phyloP scores from a whole-genome alignment of 495 filamentous ascomycete genomes.

The Lentithecium fluviatile region DNA sequence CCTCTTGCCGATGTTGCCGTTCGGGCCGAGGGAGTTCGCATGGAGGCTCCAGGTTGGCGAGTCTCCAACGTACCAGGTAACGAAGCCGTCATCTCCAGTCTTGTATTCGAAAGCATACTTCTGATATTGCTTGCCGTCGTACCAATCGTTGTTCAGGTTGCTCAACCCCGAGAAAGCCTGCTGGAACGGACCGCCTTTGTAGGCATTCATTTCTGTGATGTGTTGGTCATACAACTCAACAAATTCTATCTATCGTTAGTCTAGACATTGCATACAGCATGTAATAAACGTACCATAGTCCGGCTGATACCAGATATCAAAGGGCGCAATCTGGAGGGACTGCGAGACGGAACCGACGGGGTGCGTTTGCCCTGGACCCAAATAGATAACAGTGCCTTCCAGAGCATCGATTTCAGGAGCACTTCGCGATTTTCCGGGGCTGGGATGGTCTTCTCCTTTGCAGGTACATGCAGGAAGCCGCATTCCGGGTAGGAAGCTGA shows the following conservation, averaged over 20 bases:
- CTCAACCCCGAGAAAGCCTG: constrained; percentile 71
- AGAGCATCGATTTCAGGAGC: constrained; percentile 77
- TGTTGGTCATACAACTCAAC: constrained; percentile 60
- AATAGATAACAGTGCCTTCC: constrained; percentile 61
- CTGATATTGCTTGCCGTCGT: constrained; percentile 70
- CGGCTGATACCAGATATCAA: constrained; percentile 75
- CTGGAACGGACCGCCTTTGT: constrained; percentile 68
- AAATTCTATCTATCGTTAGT: constrained; percentile 48
- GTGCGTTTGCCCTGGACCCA: constrained; percentile 50
- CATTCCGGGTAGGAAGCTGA: constrained; percentile 73
- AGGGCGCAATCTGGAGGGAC: constrained; percentile 71
- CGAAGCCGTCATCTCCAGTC: constrained; percentile 59
- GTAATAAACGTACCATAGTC: constrained; percentile 54
- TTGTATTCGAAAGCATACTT: constrained; percentile 72
- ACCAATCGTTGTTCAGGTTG: constrained; percentile 74
- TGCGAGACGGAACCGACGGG: constrained; percentile 66
- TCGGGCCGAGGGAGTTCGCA: constrained; percentile 62
- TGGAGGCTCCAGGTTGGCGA: constrained; percentile 67
- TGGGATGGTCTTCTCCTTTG: constrained; percentile 64
- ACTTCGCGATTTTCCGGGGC: constrained; percentile 65
- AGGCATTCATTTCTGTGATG: constrained; percentile 63
- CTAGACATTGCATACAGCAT: background rate
- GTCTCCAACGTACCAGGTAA: constrained; percentile 69
- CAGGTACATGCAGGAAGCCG: constrained; percentile 71
- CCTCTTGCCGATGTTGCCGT: constrained; percentile 72